Conservation (phyloP, 805 yeast genomes). For the Metschnikowia cerradonensis region DNA sequence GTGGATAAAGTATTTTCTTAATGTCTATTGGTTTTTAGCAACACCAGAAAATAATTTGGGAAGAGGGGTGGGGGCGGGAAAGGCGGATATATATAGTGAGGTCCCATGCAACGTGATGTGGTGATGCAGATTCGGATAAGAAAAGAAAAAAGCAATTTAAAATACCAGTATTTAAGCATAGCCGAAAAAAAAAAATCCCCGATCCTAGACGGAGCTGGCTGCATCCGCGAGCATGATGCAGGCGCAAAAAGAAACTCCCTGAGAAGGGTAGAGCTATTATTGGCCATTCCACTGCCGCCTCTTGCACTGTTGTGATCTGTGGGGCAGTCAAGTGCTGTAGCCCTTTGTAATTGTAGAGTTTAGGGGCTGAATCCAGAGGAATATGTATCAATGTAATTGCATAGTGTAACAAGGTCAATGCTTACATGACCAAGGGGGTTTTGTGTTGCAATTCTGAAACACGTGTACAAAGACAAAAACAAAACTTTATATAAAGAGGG, state of each 20-base stretch:
- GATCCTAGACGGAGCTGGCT: neutral
- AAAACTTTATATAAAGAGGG: neutral
- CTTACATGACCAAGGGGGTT: neutral
- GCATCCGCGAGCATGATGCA: neutral
- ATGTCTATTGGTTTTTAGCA: neutral
- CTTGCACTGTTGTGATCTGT: neutral
- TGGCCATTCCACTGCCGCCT: neutral
- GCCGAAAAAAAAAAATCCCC: constrained; percentile 3
- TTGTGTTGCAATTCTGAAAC: neutral
- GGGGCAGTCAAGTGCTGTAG: neutral
- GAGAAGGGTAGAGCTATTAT: neutral
- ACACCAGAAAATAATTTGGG: neutral
- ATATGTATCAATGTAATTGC: too few species aligned
- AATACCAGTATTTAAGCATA: neutral
- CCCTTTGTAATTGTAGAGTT: neutral
- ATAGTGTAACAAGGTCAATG: too few species aligned
- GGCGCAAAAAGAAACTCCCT: constrained; percentile 1
- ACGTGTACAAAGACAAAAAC: neutral
- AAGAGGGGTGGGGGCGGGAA: neutral
- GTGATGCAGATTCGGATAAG: constrained; percentile 3
- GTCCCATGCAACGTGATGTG: neutral
- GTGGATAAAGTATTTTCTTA: neutral
- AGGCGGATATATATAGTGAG: neutral
- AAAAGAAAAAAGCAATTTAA: neutral
- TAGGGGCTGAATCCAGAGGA: neutral